These are phyloP conservation scores for Solanum infundibuliforme DNA, from an alignment of 257 asterid species.

Conservation along the genomic window DNA sequence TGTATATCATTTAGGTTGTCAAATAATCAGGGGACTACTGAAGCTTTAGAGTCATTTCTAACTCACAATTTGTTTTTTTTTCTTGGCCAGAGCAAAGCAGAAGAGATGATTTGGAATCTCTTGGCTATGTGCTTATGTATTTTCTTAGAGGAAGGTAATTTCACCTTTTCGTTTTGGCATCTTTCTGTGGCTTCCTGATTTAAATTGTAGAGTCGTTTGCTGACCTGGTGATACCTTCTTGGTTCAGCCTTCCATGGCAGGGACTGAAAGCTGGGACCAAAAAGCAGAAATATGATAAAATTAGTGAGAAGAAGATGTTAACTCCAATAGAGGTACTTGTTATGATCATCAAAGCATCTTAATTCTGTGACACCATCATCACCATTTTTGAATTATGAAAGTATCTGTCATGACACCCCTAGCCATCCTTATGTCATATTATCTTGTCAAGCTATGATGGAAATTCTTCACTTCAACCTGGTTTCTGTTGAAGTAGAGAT, in stretches of 20 bases:
- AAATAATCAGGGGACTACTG: not conserved
- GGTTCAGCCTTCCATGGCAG: constrained; percentile 89
- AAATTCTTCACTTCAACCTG: not conserved
- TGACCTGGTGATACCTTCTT: not conserved
- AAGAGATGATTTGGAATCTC: constrained; percentile 95
- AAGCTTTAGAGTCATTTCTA: not conserved
- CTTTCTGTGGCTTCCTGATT: not conserved
- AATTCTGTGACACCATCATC: not conserved
- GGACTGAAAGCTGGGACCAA: constrained; percentile 92
- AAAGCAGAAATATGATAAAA: constrained; percentile 92
- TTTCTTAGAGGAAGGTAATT: constrained; percentile 89
- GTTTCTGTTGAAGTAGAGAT: not conserved
- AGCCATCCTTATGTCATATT: not conserved
- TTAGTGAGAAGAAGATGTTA: constrained; percentile 89
- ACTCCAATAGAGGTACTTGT: constrained; percentile 81
- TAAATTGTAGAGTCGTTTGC: not conserved
- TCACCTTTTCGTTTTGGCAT: not conserved
- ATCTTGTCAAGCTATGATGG: not conserved
- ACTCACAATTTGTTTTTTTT: not conserved
- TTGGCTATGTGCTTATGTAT: constrained; percentile 94
- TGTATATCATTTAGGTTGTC: not conserved
- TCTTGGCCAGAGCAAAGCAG: constrained; percentile 83
- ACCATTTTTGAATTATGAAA: not conserved
- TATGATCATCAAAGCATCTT: not conserved
- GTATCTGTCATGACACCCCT: not conserved